Evolutionary conservation across 176 grass and related monocot species (phyloP).

Genomic region (Leersia perrieri): DNA sequence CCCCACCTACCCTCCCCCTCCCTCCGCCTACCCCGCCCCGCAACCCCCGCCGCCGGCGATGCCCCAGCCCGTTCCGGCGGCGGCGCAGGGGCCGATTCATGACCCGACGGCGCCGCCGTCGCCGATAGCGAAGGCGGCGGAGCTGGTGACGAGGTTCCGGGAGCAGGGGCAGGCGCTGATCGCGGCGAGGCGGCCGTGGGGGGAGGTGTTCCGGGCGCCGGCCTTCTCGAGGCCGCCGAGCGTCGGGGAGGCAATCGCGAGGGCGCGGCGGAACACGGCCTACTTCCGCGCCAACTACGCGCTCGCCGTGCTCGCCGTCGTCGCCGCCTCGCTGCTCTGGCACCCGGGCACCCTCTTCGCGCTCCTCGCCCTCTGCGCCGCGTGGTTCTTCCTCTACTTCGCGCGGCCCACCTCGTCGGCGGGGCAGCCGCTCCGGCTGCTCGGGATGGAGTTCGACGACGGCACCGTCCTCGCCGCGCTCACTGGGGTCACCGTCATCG

Average conservation of each 20-base stretch:
- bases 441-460: conserved; percentile 74
- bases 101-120: conserved; percentile 40
- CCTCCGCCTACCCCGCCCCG: conserved; percentile 33
- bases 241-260: conserved; percentile 45
- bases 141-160: conserved; percentile 59
- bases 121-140: conserved; percentile 43
- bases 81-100: background rate
- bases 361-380: conserved; percentile 53
- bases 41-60: background rate
- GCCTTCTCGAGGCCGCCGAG: conserved; percentile 66
- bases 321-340: conserved; percentile 70
- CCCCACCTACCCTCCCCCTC: conserved; percentile 40
- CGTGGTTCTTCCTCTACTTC: conserved; percentile 97
- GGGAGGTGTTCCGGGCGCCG: conserved; percentile 56
- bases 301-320: conserved; percentile 38
- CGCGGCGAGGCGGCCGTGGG: conserved; percentile 74
- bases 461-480: conserved; percentile 77
- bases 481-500: conserved; percentile 62
- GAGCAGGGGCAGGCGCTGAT: conserved; percentile 75
- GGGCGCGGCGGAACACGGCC: conserved; percentile 66
- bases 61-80: background rate
- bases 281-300: conserved; percentile 98
- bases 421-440: conserved; percentile 46
- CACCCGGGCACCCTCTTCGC: conserved; percentile 69
- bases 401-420: conserved; percentile 40